Evolutionary conservation across 768 basidiomycete genomes (phyloP), one percentile per base, ranked within the genome.

Genomic region (Ephemerocybe angulata): DNA sequence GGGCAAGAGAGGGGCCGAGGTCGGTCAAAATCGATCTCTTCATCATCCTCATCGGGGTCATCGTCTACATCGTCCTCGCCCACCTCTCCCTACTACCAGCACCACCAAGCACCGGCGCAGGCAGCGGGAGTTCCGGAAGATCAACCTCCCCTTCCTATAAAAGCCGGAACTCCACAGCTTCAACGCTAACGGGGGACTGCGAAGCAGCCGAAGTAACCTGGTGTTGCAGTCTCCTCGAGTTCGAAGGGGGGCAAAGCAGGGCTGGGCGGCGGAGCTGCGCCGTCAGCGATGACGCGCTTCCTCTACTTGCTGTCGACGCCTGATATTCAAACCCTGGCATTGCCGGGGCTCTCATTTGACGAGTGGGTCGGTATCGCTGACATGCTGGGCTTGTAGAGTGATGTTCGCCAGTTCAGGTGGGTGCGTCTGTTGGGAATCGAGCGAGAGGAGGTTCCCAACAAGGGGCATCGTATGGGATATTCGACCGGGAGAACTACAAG

Each of bases 251-350:
- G 27, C 12, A 30, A 15, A 3, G 13, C 17, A 24, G 46, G 27
- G 27, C 5, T 25, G 8, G 11, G 25, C 8, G 17, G 21, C 30
- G 37, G 22, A 27, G 1, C n/a, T 21, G 10, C 50, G 21, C 37
- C 29, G 11, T 10, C 29, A 21, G 13, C 31, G 7, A n/a, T 50
- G 13, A 48, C 54, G 7, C 33, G 47, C 4, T 55, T 55, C 15
- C 21, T 56, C 13, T 46, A 51, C n/a, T 42, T 56, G 6, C 46
- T 56, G 1, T 42, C 48, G 22, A 50, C 49, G 8, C 55, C 55
- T 3, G n/a, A 21, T 1, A 27, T 56, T 10, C 38, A 35, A 5
- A 33, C 48, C 2, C 30, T 56, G 5, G 50, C 29, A 6, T 24
- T 56, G 4, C 24, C 27, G 7, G 30, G 30, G 13, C 11, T 50